Conservation (phyloP, 1,139 yeast genomes). For the Saccharomyces pastorianus region DNA sequence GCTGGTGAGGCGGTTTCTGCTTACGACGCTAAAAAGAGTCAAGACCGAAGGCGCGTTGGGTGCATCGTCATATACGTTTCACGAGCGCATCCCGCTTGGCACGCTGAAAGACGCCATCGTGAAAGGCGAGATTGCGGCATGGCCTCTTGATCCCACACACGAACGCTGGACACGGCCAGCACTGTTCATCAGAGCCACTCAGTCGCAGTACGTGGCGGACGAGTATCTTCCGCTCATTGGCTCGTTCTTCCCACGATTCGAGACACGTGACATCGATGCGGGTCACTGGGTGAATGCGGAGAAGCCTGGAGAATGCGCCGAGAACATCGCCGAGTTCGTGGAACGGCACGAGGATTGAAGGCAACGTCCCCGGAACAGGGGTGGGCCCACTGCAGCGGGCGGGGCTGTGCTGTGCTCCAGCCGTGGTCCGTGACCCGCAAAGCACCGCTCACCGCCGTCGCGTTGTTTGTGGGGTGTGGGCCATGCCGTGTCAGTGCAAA, state of each 20-base stretch:
- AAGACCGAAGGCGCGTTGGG: constrained; percentile 32
- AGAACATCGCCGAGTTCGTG: constrained; percentile 49
- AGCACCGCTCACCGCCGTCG: not conserved
- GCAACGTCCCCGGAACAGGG: not conserved
- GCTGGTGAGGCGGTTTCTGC: constrained; percentile 65
- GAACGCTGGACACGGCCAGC: constrained; percentile 64
- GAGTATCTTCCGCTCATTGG: constrained; percentile 73
- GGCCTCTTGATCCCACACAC: constrained; percentile 59
- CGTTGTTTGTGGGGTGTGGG: not conserved
- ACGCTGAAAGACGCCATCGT: constrained; percentile 57
- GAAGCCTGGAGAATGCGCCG: constrained; percentile 62
- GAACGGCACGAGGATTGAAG: constrained; percentile 44
- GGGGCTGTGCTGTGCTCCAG: constrained; percentile 9
- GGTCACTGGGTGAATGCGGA: constrained; percentile 93
- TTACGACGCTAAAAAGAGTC: constrained; percentile 43
- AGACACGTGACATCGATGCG: constrained; percentile 61
- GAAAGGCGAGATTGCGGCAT: constrained; percentile 58
- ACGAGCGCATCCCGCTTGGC: constrained; percentile 60
- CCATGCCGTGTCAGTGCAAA: not conserved
- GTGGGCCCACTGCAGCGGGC: constrained; percentile 1
- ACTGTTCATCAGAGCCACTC: constrained; percentile 70
- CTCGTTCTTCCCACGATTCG: constrained; percentile 69
- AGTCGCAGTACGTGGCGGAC: constrained; percentile 77
- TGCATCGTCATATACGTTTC: constrained; percentile 14
- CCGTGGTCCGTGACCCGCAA: constrained; percentile 7